Evolutionary conservation across 1,139 yeast species (phyloP).

Genomic region (Yamadazyma friedrichii): DNA sequence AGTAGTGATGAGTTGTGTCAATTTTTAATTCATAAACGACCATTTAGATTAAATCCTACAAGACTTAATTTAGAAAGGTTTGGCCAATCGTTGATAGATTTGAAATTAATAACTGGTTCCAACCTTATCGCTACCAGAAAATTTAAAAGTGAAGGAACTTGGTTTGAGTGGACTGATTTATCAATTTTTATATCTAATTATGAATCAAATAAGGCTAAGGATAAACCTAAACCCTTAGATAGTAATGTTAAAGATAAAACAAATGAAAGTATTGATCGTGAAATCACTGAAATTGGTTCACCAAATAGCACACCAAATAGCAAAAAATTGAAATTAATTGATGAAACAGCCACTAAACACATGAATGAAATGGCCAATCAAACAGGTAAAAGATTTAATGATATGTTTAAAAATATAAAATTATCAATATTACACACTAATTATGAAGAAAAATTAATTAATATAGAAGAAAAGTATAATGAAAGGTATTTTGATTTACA

Average conservation of each 20-base stretch:
- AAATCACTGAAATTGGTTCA: too few species aligned
- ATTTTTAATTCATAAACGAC: conserved; percentile 26
- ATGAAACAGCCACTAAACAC: conserved; percentile 20
- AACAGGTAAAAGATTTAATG: conserved; percentile 31
- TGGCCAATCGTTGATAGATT: conserved; percentile 42
- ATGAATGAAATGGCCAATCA: conserved; percentile 25
- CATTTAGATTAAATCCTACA: conserved; percentile 38
- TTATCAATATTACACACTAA: conserved; percentile 34
- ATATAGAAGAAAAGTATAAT: conserved; percentile 31
- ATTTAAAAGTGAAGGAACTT: conserved; percentile 45
- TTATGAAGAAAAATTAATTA: conserved; percentile 27
- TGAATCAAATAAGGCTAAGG: conserved; percentile 1
- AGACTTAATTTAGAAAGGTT: conserved; percentile 39
- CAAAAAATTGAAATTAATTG: conserved; percentile 12
- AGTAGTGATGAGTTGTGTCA: conserved; percentile 38
- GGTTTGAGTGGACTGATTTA: conserved; percentile 49
- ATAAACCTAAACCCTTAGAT: background rate
- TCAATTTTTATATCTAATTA: conserved; percentile 24
- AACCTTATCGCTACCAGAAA: conserved; percentile 33
- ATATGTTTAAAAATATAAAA: conserved; percentile 28
- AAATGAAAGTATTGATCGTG: too few species aligned
- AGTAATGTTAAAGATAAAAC: background rate
- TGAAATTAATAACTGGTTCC: conserved; percentile 32
- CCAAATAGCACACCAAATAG: conserved; percentile 6
- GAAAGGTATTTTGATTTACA: conserved; percentile 34